These are phyloP conservation scores for Fragilariopsis cylindrus DNA, from an alignment of 108 stramenopile species.

Conservation along the genomic window DNA sequence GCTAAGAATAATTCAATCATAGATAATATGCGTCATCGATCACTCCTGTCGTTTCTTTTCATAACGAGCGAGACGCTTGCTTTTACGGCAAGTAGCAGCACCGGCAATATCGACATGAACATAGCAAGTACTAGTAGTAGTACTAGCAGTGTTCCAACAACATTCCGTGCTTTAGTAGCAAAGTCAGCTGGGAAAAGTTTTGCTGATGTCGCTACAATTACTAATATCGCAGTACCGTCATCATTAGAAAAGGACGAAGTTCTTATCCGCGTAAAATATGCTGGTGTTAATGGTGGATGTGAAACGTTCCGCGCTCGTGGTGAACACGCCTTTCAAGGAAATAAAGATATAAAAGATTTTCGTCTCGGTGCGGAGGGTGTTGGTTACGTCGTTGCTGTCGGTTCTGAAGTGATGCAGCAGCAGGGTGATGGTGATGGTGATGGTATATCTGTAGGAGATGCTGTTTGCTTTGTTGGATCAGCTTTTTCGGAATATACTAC, in stretches of 20 bases:
- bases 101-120: not conserved
- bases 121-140: too few relatives aligned
- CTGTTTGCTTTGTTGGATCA: slow-evolving; percentile 3
- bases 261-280: slow-evolving; percentile 6
- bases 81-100: not conserved
- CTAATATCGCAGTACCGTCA: not conserved
- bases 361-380: slow-evolving; percentile 9
- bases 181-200: not conserved
- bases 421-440: not conserved
- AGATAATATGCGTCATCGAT: too few relatives aligned
- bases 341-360: not conserved
- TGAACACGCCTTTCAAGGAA: slow-evolving; percentile 4
- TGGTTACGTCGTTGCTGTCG: slow-evolving; percentile 1
- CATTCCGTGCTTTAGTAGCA: slow-evolving; percentile 6
- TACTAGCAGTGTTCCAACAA: not conserved
- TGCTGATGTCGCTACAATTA: slow-evolving; percentile 1
- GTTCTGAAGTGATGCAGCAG: not conserved
- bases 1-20: too few relatives aligned
- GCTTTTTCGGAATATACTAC: slow-evolving; percentile 7
- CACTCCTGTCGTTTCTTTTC: not conserved
- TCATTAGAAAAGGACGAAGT: not conserved
- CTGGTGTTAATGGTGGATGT: slow-evolving; percentile 15
- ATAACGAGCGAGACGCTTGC: not conserved
- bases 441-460: not conserved
- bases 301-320: slow-evolving; percentile 18